These are phyloP conservation scores for Tulasnella sp. DNA, from an alignment of 768 basidiomycete species.

Conservation along the genomic window DNA sequence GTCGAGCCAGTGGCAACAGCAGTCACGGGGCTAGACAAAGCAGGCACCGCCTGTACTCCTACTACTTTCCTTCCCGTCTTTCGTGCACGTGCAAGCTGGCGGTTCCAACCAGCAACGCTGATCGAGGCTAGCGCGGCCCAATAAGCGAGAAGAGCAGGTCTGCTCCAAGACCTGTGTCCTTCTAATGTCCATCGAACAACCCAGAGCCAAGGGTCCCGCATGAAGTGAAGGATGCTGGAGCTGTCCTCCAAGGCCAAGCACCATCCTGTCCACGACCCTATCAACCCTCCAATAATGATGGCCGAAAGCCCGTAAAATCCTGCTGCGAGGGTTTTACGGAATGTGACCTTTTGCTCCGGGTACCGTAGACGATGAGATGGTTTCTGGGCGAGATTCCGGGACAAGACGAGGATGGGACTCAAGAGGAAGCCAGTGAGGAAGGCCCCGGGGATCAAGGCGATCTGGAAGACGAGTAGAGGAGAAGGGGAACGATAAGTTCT, in stretches of 20 bases:
- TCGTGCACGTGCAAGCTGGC: slow-evolving; percentile 56
- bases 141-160: slow-evolving; percentile 73
- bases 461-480: slow-evolving; percentile 85
- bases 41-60: background rate
- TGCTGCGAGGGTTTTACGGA: slow-evolving; percentile 76
- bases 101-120: slow-evolving; percentile 92
- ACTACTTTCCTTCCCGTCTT: slow-evolving; percentile 17
- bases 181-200: slow-evolving; percentile 70
- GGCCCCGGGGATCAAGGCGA: slow-evolving; percentile 88
- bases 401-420: slow-evolving; percentile 88
- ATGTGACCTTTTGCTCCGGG: slow-evolving; percentile 76
- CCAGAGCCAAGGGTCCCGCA: slow-evolving; percentile 84
- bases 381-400: slow-evolving; percentile 83
- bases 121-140: slow-evolving; percentile 78
- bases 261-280: slow-evolving; percentile 93
- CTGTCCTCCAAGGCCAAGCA: slow-evolving; percentile 45
- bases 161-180: slow-evolving; percentile 71
- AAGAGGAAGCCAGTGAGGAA: slow-evolving; percentile 90
- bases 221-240: background rate
- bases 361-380: slow-evolving; percentile 73
- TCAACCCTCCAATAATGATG: slow-evolving; percentile 72
- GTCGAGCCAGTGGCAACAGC: background rate
- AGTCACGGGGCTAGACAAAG: background rate
- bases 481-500: slow-evolving; percentile 91
- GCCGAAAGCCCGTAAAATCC: slow-evolving; percentile 77